phyloP scores from a whole-genome alignment of 495 filamentous ascomycete species.

The Penicillium canariense region DNA sequence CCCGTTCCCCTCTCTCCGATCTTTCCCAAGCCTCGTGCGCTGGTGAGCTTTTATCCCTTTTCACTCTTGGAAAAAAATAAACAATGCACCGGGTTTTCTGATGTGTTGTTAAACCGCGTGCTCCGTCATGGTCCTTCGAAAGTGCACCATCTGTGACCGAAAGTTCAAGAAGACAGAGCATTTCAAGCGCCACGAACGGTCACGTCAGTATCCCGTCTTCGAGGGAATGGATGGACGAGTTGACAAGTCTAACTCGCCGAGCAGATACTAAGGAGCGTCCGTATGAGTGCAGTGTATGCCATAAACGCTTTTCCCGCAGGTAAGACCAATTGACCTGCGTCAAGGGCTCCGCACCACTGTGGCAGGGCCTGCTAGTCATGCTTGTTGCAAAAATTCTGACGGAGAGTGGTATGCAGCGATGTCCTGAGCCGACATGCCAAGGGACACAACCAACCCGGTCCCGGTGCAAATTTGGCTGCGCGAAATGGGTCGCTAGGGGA shows the following conservation, averaged over 20 bases:
- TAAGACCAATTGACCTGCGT: slow-evolving; percentile 17
- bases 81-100: slow-evolving; percentile 5
- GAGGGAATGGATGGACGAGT: background rate
- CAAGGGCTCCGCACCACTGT: background rate
- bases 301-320: slow-evolving; percentile 54
- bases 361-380: slow-evolving; percentile 5
- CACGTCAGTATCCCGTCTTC: slow-evolving; percentile 38
- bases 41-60: background rate
- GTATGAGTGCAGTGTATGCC: slow-evolving; percentile 52
- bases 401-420: slow-evolving; percentile 36
- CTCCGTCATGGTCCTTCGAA: slow-evolving; percentile 46
- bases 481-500: slow-evolving; percentile 16
- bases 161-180: slow-evolving; percentile 56
- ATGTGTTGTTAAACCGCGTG: slow-evolving; percentile 16
- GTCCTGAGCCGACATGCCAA: slow-evolving; percentile 53
- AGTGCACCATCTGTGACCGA: slow-evolving; percentile 51
- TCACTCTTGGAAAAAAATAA: background rate
- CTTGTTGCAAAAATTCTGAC: slow-evolving; percentile 13
- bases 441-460: slow-evolving; percentile 37
- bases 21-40: slow-evolving; percentile 11
- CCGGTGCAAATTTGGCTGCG: slow-evolving; percentile 20
- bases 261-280: slow-evolving; percentile 55
- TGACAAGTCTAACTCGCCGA: slow-evolving; percentile 7
- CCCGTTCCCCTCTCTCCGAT: slow-evolving; percentile 7
- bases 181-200: slow-evolving; percentile 54